Conservation (phyloP, 768 basidiomycete genomes). For the Mycena sanguinolenta region DNA sequence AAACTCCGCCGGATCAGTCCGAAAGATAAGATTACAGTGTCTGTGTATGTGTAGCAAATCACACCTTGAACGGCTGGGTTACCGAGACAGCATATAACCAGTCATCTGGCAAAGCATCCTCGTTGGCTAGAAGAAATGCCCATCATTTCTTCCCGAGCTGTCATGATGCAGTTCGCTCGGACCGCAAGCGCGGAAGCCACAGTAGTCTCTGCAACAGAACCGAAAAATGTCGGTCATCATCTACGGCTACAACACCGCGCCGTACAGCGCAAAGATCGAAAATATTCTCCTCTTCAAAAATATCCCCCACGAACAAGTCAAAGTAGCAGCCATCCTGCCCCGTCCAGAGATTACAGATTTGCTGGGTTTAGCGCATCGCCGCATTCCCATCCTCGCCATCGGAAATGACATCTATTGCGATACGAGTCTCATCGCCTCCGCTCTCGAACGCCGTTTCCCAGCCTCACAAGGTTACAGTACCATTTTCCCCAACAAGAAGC, state of each 20-base stretch:
- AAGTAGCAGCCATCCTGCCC: slow-evolving; percentile 66
- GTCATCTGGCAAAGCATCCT: no score
- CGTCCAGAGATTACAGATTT: slow-evolving; percentile 69
- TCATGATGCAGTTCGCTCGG: no score
- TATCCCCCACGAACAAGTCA: slow-evolving; percentile 62
- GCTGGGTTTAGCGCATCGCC: slow-evolving; percentile 67
- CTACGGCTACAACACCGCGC: slow-evolving; percentile 68
- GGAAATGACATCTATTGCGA: slow-evolving; percentile 75
- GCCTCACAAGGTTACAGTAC: slow-evolving; percentile 7
- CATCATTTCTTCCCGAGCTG: no score
- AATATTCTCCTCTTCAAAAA: slow-evolving; percentile 63
- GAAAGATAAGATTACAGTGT: no score
- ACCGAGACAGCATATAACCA: no score
- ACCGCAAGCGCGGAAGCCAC: no score
- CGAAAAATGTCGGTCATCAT: no score
- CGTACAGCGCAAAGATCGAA: slow-evolving; percentile 57
- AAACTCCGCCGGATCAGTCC: no score
- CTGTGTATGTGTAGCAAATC: no score
- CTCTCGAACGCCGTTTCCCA: slow-evolving; percentile 17
- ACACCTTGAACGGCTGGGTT: no score
- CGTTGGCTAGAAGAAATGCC: no score
- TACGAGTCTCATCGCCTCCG: slow-evolving; percentile 47
- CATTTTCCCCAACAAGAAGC: slow-evolving; percentile 17
- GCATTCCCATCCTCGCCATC: slow-evolving; percentile 71
- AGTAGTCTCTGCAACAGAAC: no score